Evolutionary conservation across 164 flowering plant genomes (phyloP).

Genomic region (Vitis cinerea): DNA sequence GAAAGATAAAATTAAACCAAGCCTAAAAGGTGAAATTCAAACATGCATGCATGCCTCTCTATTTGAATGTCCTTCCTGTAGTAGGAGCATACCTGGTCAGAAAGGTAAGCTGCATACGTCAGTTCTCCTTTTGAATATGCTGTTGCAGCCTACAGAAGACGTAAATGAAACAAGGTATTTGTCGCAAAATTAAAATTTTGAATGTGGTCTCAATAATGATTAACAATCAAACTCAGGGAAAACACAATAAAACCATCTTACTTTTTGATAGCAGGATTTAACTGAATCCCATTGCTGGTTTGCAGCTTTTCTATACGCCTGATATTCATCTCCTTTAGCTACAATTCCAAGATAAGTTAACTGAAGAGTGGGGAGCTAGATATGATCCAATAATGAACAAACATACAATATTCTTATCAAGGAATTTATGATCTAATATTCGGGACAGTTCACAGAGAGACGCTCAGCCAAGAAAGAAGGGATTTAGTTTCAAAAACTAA

Average conservation of each 20-base stretch:
- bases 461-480: neutral
- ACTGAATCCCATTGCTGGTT: slow-evolving; percentile 67
- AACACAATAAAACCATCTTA: slow-evolving; percentile 22
- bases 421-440: neutral
- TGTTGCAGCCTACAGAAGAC: slow-evolving; percentile 64
- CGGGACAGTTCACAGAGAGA: neutral
- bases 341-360: slow-evolving; percentile 21
- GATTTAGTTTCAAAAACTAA: neutral
- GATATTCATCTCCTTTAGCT: slow-evolving; percentile 80
- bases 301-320: slow-evolving; percentile 55
- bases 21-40: neutral
- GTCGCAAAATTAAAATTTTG: neutral
- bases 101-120: slow-evolving; percentile 67
- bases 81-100: slow-evolving; percentile 63
- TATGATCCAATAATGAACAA: neutral
- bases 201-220: neutral
- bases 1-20: neutral
- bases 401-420: neutral
- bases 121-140: slow-evolving; percentile 73
- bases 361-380: neutral
- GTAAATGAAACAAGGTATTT: neutral
- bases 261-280: slow-evolving; percentile 71
- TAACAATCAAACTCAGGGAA: neutral
- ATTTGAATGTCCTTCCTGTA: neutral
- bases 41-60: neutral